Evolutionary conservation across 2,329 filamentous ascomycete genomes (phyloP).

Genomic region (Ophiocordyceps unilateralis): DNA sequence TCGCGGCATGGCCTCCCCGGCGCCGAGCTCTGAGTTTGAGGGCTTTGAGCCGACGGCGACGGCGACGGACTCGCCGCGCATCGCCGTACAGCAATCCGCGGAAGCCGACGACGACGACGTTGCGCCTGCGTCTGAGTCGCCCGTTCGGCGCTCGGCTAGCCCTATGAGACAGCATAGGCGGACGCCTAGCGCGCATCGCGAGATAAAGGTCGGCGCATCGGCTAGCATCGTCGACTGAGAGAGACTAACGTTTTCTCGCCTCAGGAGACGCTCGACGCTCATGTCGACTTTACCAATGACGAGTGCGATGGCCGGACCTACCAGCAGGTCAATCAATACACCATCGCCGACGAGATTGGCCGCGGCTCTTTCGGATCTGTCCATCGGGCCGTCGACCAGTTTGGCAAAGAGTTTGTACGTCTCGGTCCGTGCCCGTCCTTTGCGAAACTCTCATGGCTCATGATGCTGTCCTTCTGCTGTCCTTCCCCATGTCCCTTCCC

Average conservation of each 20-base stretch:
- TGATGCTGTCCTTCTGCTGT: neutral
- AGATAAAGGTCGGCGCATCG: conserved; percentile 30
- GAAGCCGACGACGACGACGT: neutral
- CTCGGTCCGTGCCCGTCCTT: neutral
- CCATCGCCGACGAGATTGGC: conserved; percentile 91
- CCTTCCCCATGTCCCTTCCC: neutral
- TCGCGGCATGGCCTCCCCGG: neutral
- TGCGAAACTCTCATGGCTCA: neutral
- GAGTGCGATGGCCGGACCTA: conserved; percentile 66
- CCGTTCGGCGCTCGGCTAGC: conserved; percentile 29
- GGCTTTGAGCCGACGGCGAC: neutral
- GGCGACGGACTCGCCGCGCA: neutral
- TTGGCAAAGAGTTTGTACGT: conserved; percentile 78
- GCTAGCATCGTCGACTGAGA: neutral
- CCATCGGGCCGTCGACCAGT: conserved; percentile 78
- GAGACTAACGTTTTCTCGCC: neutral
- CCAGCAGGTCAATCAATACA: conserved; percentile 87
- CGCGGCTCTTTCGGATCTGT: conserved; percentile 89
- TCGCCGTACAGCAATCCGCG: neutral
- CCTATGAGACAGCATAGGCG: conserved; percentile 40
- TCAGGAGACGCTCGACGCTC: conserved; percentile 82
- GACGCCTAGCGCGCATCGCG: conserved; percentile 38
- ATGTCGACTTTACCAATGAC: conserved; percentile 71
- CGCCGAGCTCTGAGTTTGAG: neutral
- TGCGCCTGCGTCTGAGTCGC: conserved; percentile 13